A percentile compares a stretch with the other conserved stretches of the same genome.
Conservation (phyloP, 257 asterid genomes). For the Eucommia ulmoides region DNA sequence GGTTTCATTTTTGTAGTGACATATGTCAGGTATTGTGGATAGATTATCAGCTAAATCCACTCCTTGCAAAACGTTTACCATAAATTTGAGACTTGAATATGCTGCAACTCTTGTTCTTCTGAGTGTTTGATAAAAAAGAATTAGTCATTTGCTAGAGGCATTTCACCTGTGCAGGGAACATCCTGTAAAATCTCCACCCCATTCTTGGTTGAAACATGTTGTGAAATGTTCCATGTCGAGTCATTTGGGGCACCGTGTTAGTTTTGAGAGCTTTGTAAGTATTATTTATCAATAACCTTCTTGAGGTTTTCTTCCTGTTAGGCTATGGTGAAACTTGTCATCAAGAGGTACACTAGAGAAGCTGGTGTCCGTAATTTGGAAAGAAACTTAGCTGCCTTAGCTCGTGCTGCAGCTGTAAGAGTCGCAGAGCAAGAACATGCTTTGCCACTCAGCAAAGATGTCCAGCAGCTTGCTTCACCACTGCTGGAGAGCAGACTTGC, state of each 20-base stretch:
- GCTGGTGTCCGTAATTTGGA: slow-evolving; percentile 97
- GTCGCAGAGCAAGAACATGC: slow-evolving; percentile 84
- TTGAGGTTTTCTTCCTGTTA: too few species aligned
- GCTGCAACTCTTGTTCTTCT: not conserved
- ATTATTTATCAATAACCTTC: too few species aligned
- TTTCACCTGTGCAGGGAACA: not conserved
- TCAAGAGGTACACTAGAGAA: slow-evolving; percentile 94
- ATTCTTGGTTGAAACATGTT: too few species aligned
- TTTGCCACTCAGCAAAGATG: slow-evolving; percentile 77
- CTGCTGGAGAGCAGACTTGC: slow-evolving; percentile 70
- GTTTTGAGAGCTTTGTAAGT: too few species aligned
- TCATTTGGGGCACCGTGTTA: too few species aligned
- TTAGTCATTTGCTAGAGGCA: not conserved
- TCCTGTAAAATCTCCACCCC: slow-evolving; percentile 4
- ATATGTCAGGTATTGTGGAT: too few species aligned
- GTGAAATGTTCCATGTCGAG: too few species aligned
- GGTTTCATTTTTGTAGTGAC: too few species aligned
- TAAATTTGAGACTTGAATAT: not conserved
- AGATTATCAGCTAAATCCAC: too few species aligned
- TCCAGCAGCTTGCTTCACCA: slow-evolving; percentile 80
- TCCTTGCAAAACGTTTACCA: too few species aligned
- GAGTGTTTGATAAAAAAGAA: not conserved
- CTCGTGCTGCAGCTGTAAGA: slow-evolving; percentile 94
- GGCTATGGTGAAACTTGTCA: slow-evolving; percentile 83
- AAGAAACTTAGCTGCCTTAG: slow-evolving; percentile 94